Conservation (phyloP, 1,284 basidiomycete species). For the Fistulinella cinereoalba region DNA sequence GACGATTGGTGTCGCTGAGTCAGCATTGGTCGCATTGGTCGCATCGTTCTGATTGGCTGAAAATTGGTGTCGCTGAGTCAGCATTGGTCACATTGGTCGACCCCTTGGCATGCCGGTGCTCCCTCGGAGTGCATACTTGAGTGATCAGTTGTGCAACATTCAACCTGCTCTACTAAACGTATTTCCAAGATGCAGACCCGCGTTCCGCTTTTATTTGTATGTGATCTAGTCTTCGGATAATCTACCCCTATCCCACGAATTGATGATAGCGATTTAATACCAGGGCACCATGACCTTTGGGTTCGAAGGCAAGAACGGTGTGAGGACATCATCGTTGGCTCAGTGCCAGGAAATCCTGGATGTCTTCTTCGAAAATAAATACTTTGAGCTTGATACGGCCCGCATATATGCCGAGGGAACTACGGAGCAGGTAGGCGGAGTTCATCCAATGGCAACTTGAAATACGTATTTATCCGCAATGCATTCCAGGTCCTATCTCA, state of each 20-base stretch:
- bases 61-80: no score
- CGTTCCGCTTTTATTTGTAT: conserved; percentile 41
- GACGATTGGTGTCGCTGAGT: no score
- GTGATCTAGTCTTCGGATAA: neutral
- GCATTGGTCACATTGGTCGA: no score
- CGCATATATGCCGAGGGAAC: conserved; percentile 50
- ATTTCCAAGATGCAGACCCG: conserved; percentile 34
- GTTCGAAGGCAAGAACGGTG: conserved; percentile 41
- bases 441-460: neutral
- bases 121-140: no score
- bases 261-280: neutral
- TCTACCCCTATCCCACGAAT: neutral
- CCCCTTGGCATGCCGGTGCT: no score
- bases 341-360: conserved; percentile 48
- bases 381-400: conserved; percentile 50
- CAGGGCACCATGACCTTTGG: conserved; percentile 54
- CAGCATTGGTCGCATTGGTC: no score
- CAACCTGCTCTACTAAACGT: no score
- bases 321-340: conserved; percentile 37
- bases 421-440: conserved; percentile 43
- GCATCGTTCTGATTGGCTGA: no score
- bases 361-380: conserved; percentile 41
- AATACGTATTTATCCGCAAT: neutral
- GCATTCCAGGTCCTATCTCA: conserved; percentile 39
- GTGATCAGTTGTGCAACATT: no score